A percentile compares a stretch with the other conserved stretches of the same genome.
These are phyloP conservation scores for Ceratocystis alfenasii DNA, from an alignment of 2,329 filamentous ascomycete species.

Conservation along the genomic window DNA sequence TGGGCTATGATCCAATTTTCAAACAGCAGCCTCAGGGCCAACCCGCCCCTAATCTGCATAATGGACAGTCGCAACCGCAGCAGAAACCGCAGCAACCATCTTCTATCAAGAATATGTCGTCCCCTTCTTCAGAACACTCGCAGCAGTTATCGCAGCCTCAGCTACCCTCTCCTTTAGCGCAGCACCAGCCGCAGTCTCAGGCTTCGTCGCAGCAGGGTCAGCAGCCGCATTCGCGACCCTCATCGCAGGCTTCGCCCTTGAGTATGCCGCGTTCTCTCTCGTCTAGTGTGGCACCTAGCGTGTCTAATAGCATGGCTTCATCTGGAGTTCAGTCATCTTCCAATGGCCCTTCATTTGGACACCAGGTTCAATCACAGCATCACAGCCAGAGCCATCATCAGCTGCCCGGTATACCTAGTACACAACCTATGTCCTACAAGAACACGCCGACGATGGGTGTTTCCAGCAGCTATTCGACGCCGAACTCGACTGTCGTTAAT, in stretches of 20 bases:
- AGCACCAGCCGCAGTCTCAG: constrained; percentile 6
- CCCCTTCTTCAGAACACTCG: constrained; percentile 15
- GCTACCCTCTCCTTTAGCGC: not conserved
- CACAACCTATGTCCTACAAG: constrained; percentile 15
- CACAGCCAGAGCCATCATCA: constrained; percentile 10
- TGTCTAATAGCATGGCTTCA: constrained; percentile 7
- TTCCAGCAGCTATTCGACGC: constrained; percentile 20
- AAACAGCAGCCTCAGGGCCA: constrained; percentile 48
- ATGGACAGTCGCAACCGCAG: constrained; percentile 11
- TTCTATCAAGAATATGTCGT: not conserved
- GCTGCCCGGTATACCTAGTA: constrained; percentile 15
- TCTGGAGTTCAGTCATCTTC: constrained; percentile 10
- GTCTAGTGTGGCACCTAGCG: not conserved
- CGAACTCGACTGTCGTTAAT: constrained; percentile 18
- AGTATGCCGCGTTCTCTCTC: constrained; percentile 4
- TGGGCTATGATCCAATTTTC: constrained; percentile 81
- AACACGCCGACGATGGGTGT: constrained; percentile 15
- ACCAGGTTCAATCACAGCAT: constrained; percentile 1
- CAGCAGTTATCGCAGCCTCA: constrained; percentile 13
- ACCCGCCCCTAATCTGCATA: constrained; percentile 16
- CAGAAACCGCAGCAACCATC: constrained; percentile 11
- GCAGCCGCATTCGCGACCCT: constrained; percentile 11
- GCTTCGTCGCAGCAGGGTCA: constrained; percentile 1
- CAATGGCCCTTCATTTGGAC: not conserved
- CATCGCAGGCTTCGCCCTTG: constrained; percentile 16